Evolutionary conservation across 73 alveolate species (phyloP).

Genomic region (Urostyla sp.): DNA sequence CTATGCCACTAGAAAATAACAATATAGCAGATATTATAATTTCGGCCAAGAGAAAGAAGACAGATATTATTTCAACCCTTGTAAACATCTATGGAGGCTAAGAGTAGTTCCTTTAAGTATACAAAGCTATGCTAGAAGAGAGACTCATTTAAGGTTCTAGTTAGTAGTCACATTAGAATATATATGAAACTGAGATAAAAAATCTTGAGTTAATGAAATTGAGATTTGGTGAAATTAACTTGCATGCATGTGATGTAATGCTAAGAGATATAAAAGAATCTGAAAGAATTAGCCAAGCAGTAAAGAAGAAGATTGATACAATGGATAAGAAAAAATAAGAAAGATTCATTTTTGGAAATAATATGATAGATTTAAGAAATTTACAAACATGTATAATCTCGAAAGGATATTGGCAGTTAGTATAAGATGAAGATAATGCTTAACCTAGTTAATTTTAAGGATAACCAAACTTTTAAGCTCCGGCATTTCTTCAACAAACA

Average conservation of each 20-base stretch:
- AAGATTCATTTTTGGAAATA: constrained; percentile 61
- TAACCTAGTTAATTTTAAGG: background rate
- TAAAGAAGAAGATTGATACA: constrained; percentile 15
- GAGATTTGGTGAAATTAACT: constrained; percentile 88
- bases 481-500: constrained; percentile 66
- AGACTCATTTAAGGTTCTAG: constrained; percentile 77
- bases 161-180: too few species aligned
- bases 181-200: constrained; percentile 79
- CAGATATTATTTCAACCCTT: constrained; percentile 88
- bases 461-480: constrained; percentile 70
- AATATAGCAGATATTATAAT: constrained; percentile 71
- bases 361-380: constrained; percentile 43
- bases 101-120: constrained; percentile 90
- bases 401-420: constrained; percentile 73
- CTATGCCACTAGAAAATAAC: constrained; percentile 77
- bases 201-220: constrained; percentile 88
- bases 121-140: constrained; percentile 84
- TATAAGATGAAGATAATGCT: constrained; percentile 65
- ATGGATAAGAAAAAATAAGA: background rate
- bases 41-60: constrained; percentile 82
- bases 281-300: constrained; percentile 69
- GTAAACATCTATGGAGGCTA: constrained; percentile 93
- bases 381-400: constrained; percentile 64
- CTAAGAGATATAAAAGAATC: constrained; percentile 88
- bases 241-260: constrained; percentile 91